phyloP scores from a whole-genome alignment of 176 grass and related monocot species.

The Themeda triandra region DNA sequence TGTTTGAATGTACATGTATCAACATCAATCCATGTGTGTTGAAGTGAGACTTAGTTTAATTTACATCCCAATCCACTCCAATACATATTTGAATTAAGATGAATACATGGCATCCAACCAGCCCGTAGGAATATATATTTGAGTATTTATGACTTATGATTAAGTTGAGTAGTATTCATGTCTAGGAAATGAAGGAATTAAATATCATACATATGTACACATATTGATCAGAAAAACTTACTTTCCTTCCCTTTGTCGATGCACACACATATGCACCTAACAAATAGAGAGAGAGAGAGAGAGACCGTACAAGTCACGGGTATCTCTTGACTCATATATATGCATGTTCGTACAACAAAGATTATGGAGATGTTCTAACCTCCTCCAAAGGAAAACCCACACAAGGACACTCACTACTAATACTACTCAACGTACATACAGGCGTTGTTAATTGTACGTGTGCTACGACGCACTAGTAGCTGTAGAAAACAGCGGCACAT shows the following conservation, averaged over 20 bases:
- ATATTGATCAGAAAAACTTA: neutral
- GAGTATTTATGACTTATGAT: too few species aligned
- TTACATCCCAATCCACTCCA: too few species aligned
- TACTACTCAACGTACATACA: neutral
- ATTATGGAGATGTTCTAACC: conserved; percentile 9
- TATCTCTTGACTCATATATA: conserved; percentile 17
- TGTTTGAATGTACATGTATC: too few species aligned
- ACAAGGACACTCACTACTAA: neutral
- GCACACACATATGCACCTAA: neutral
- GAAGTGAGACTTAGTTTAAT: too few species aligned
- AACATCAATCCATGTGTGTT: too few species aligned
- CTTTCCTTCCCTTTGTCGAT: neutral
- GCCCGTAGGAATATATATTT: too few species aligned
- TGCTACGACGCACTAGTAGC: neutral
- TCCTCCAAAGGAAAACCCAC: neutral
- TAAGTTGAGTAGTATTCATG: too few species aligned
- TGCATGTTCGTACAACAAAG: neutral
- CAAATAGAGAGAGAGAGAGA: neutral
- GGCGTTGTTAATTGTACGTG: neutral
- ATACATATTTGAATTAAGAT: too few species aligned
- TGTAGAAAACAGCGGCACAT: conserved; percentile 18
- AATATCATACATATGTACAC: too few species aligned
- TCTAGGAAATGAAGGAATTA: too few species aligned
- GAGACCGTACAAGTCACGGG: conserved; percentile 14
- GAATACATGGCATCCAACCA: too few species aligned